These are phyloP conservation scores for Cryptosporidium parvum DNA, from an alignment of 169 alveolate genomes.

Conservation along the genomic window DNA sequence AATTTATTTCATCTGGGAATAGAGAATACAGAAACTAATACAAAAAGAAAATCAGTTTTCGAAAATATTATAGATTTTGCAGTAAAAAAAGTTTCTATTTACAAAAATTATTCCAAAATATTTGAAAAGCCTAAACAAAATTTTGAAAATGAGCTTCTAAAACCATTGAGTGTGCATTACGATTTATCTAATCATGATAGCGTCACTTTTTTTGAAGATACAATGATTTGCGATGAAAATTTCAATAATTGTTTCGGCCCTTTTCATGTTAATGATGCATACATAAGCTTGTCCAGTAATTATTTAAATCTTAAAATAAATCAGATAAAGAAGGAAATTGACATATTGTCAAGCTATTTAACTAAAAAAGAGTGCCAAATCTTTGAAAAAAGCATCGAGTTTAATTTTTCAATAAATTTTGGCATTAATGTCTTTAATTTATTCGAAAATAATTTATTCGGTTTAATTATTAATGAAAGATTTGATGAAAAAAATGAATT, in stretches of 20 bases:
- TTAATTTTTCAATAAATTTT: not conserved
- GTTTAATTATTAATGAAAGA: not conserved
- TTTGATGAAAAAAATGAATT: not conserved
- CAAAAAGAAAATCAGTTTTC: not conserved
- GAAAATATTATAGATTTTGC: slow-evolving; percentile 22
- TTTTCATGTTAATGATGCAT: not conserved
- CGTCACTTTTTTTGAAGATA: slow-evolving; percentile 4
- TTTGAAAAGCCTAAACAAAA: not conserved
- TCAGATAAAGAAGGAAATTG: not conserved
- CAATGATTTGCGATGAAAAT: not conserved
- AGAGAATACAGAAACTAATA: not conserved
- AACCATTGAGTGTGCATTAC: not conserved
- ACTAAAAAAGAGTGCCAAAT: not conserved
- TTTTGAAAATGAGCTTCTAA: not conserved
- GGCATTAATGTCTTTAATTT: not conserved
- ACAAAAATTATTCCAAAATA: not conserved
- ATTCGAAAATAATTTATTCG: not conserved
- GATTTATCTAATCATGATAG: not conserved
- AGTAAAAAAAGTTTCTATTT: not conserved
- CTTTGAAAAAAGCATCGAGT: not conserved
- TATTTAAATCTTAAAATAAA: not conserved
- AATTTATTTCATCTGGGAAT: not conserved
- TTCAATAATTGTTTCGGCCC: not conserved
- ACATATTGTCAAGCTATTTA: not conserved
- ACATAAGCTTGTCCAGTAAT: too few species aligned